phyloP scores from a whole-genome alignment of 2,329 filamentous ascomycete species.

The Sporothrix pallida region DNA sequence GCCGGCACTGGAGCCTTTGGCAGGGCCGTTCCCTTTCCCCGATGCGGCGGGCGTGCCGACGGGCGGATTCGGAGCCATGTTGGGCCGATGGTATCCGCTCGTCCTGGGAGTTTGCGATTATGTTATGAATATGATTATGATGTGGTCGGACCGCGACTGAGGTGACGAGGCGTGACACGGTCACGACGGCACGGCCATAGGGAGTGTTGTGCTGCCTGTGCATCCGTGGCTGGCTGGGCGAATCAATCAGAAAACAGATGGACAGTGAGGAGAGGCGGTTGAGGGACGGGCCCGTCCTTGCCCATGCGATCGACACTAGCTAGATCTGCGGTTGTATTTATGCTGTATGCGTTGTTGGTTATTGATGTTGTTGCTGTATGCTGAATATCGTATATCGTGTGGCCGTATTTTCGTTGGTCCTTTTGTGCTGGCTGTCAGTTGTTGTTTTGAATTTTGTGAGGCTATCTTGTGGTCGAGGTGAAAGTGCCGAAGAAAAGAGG shows the following conservation, averaged over 20 bases:
- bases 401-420: background rate
- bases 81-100: background rate
- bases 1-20: background rate
- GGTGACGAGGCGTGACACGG: background rate
- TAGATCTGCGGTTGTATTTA: background rate
- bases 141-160: no score
- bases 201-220: background rate
- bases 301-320: background rate
- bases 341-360: background rate
- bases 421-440: background rate
- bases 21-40: background rate
- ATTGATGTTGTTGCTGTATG: no score
- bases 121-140: no score
- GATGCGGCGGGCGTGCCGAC: background rate
- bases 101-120: no score
- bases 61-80: background rate
- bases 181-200: conserved; percentile 11
- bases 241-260: background rate
- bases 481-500: conserved; percentile 6
- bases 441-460: background rate
- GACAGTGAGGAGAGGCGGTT: no score
- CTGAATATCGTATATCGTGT: background rate
- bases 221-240: background rate
- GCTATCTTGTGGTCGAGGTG: background rate
- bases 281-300: no score